Evolutionary conservation across 2,329 filamentous ascomycete genomes (phyloP).

Genomic region (Cladosporium cucumerinum): DNA sequence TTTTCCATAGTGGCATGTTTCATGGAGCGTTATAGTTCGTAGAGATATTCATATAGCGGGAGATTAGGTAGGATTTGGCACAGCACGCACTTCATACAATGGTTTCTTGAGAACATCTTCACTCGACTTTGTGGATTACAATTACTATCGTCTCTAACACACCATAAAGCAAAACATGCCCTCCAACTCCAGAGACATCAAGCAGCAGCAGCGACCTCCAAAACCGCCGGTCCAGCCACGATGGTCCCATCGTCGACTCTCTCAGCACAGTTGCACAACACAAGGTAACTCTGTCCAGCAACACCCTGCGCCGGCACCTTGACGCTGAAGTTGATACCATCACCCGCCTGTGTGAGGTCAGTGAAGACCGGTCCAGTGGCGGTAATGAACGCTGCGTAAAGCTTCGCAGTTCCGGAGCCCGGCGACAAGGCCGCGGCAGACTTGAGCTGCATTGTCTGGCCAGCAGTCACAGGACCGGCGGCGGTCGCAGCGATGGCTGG

Average conservation of each 20-base stretch:
- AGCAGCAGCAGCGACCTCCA: conserved; percentile 21
- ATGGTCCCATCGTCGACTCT: conserved; percentile 22
- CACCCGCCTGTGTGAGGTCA: conserved; percentile 16
- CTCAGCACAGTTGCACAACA: conserved; percentile 24
- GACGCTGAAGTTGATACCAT: conserved; percentile 22
- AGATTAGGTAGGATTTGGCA: neutral
- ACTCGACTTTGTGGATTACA: neutral
- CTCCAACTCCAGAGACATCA: neutral
- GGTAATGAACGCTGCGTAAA: conserved; percentile 25
- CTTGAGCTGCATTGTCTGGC: conserved; percentile 18
- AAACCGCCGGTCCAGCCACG: conserved; percentile 24
- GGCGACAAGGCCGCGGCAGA: conserved; percentile 19
- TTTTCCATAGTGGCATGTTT: neutral
- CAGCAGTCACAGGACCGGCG: conserved; percentile 20
- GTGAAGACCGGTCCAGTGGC: conserved; percentile 21
- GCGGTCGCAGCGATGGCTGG: conserved; percentile 22
- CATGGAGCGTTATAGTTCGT: neutral
- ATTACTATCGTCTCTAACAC: neutral
- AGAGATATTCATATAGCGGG: neutral
- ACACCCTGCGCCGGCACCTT: conserved; percentile 23
- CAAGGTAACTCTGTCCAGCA: conserved; percentile 25
- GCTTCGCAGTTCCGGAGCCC: conserved; percentile 11
- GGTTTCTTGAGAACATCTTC: neutral
- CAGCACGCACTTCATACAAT: neutral
- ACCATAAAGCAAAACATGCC: neutral